These are phyloP conservation scores for Ascocoryne sarcoides DNA, from an alignment of 2,329 filamentous ascomycete species.

Conservation along the genomic window DNA sequence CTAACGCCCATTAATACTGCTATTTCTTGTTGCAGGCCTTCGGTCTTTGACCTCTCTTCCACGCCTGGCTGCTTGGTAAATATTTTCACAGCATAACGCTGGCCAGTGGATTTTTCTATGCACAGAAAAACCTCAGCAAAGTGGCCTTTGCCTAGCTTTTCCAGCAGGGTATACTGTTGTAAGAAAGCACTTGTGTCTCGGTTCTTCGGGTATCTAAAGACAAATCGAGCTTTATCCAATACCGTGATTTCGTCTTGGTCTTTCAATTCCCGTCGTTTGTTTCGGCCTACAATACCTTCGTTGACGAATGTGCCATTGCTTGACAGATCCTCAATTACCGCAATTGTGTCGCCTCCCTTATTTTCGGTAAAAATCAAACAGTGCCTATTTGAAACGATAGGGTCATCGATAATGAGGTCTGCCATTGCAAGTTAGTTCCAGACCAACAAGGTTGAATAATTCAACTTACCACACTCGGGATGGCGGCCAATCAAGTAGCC, in stretches of 20 bases:
- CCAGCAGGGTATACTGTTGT: conserved; percentile 76
- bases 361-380: conserved; percentile 59
- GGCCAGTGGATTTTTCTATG: conserved; percentile 74
- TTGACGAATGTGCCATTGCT: conserved; percentile 97
- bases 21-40: conserved; percentile 89
- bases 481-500: conserved; percentile 91
- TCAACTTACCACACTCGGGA: conserved; percentile 77
- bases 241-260: conserved; percentile 89
- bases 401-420: conserved; percentile 68
- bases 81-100: conserved; percentile 84
- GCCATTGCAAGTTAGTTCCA: background rate
- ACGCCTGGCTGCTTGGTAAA: conserved; percentile 80
- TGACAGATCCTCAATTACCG: conserved; percentile 85
- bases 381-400: conserved; percentile 81
- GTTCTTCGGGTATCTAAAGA: conserved; percentile 80
- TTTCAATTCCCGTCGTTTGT: conserved; percentile 79
- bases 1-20: conserved; percentile 95
- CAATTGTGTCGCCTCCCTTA: conserved; percentile 50
- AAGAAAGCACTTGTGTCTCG: conserved; percentile 68
- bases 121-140: conserved; percentile 92
- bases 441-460: background rate
- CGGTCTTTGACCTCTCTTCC: conserved; percentile 74
- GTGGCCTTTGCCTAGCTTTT: conserved; percentile 87
- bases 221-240: conserved; percentile 74
- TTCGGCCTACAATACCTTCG: conserved; percentile 80